Percentiles rank a stretch among this genome's conserved stretches.
Evolutionary conservation across 352 stramenopile species (phyloP).

Genomic region (Pythium phragmiticola): DNA sequence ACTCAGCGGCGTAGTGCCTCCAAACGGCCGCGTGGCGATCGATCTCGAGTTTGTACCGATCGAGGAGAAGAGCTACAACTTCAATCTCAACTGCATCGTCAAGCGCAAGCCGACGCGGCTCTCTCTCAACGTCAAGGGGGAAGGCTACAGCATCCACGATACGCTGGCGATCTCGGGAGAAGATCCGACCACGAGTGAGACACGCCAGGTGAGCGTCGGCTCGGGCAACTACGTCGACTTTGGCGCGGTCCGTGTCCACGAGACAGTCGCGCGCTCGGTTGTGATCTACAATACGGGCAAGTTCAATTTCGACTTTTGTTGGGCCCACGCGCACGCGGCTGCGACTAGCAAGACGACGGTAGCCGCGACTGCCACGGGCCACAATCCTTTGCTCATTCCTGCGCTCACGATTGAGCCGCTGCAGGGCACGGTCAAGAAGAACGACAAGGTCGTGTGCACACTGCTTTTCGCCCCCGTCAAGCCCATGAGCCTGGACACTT

Average conservation of each 20-base stretch:
- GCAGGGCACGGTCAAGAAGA: slow-evolving; percentile 87
- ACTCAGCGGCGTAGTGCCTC: slow-evolving; percentile 87
- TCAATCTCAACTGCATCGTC: slow-evolving; percentile 91
- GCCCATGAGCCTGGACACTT: slow-evolving; percentile 71
- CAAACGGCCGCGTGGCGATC: slow-evolving; percentile 78
- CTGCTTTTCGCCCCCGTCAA: slow-evolving; percentile 78
- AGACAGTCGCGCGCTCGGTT: slow-evolving; percentile 60
- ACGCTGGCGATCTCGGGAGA: slow-evolving; percentile 44
- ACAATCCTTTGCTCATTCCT: slow-evolving; percentile 31
- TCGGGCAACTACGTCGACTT: slow-evolving; percentile 76
- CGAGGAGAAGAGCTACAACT: slow-evolving; percentile 92
- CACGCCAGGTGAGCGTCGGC: slow-evolving; percentile 29
- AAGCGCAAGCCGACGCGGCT: slow-evolving; percentile 91
- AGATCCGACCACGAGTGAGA: slow-evolving; percentile 41
- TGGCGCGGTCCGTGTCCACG: slow-evolving; percentile 84
- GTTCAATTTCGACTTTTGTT: slow-evolving; percentile 95
- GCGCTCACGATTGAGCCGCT: slow-evolving; percentile 64
- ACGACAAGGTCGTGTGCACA: slow-evolving; percentile 72
- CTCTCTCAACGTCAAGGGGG: slow-evolving; percentile 93
- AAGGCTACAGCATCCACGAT: slow-evolving; percentile 93
- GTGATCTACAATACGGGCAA: slow-evolving; percentile 91
- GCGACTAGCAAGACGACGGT: not conserved
- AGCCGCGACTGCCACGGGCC: not conserved
- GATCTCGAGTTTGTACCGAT: slow-evolving; percentile 89
- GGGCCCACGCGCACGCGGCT: slow-evolving; percentile 33